Evolutionary conservation across 805 yeast genomes (phyloP), one percentile per base, ranked within the genome.

Genomic region (Yarrowia yakushimensis): DNA sequence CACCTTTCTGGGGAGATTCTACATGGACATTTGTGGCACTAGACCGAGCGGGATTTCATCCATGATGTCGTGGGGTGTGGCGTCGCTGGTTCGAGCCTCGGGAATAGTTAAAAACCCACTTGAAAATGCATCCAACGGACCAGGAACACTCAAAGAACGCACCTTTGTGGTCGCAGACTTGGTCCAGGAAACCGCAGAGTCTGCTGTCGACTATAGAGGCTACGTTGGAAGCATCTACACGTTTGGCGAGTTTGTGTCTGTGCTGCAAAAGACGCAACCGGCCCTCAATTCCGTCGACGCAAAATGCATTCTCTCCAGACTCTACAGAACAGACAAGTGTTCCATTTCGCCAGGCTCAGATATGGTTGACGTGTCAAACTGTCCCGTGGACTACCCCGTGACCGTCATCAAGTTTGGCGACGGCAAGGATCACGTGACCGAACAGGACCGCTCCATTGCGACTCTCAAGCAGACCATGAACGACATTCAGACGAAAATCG

Each of bases 391-490:
- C 23, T 30, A 20, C 22, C 39, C 39, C 0, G 18, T 27, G 13
- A 55, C 48, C 2, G 61, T 55, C 20, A 55, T 55, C 61, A 55
- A 55, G 23, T 55, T 55, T 55, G 61, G 61, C 13, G 52, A 45
- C 13, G 48, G 13, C 4, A 48, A 48, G 10, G 46, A 30, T 1
- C 22, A 37, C 15, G 61, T 55, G 2, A 20, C 48, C 1, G 61
- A 55, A 5, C 61, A 55, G 39, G 61, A 55, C 6, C 17, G 48
- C 9, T 39, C 61, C 12, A 55, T 55, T 15, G 61, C 61, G 3
- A 41, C 30, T 9, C 39, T 55, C 8, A 55, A 55, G 15, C 48
- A 37, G 17, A 39, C 61, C 28, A 39, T 55, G 61, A 28, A 15
- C 5, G 61, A 30, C 4, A 55, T 55, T 6, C 39, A 55, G 39